These are phyloP conservation scores for Hypoxylon subgilvum DNA, from an alignment of 495 filamentous ascomycete species.

Conservation along the genomic window DNA sequence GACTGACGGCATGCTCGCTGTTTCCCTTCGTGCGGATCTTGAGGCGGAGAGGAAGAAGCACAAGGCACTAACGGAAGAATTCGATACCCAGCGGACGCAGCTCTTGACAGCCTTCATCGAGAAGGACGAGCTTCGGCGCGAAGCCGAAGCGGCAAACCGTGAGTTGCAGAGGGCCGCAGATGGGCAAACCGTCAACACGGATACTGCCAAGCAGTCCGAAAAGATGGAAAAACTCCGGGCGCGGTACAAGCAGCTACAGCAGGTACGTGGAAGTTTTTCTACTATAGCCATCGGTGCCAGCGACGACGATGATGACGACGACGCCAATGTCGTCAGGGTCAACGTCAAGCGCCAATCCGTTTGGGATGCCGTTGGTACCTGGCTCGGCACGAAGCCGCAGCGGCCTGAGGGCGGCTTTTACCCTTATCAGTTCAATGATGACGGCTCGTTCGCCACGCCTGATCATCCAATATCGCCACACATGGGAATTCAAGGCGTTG, in stretches of 20 bases:
- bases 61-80: constrained; percentile 48
- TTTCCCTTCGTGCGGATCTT: constrained; percentile 59
- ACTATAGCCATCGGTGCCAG: neutral
- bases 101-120: constrained; percentile 57
- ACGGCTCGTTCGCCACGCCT: constrained; percentile 15
- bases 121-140: constrained; percentile 60
- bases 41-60: constrained; percentile 52
- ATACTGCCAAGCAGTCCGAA: constrained; percentile 47
- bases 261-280: constrained; percentile 46
- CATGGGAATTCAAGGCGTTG: neutral
- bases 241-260: constrained; percentile 54
- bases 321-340: constrained; percentile 19
- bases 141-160: constrained; percentile 54
- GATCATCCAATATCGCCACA: constrained; percentile 12
- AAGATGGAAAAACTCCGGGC: constrained; percentile 58
- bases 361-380: constrained; percentile 26
- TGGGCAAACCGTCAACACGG: constrained; percentile 41
- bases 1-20: constrained; percentile 58
- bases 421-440: constrained; percentile 8
- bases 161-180: constrained; percentile 42
- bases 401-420: constrained; percentile 22
- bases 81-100: constrained; percentile 58
- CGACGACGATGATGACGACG: constrained; percentile 19
- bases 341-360: constrained; percentile 29
- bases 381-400: constrained; percentile 13